Evolutionary conservation across 495 filamentous ascomycete genomes (phyloP), one percentile per base, ranked within the genome.

Genomic region (Chaetomium tenue): DNA sequence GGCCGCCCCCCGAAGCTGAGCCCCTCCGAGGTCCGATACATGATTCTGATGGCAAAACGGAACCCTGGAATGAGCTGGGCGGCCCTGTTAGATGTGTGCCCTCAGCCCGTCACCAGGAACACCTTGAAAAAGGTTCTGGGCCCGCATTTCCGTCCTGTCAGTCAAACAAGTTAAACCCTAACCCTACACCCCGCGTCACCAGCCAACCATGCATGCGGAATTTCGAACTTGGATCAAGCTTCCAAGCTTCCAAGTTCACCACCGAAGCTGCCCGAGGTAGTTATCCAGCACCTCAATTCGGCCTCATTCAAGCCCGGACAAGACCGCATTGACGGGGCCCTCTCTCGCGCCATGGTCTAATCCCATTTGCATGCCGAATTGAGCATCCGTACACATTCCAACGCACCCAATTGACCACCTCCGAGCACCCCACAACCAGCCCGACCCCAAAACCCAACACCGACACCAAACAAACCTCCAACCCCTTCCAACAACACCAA

Each of bases 241-340:
- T 16, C 13, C 40, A 44, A 44, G 16, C 40, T 59, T 60, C 18
- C 28, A 52, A 61, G 58, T 47, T 61, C 18, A 22, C 9, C 59
- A 26, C 9, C 13, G 12, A 53, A 52, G 5, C 33, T 20, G 1
- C 20, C 6, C 33, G 33, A 3, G 5, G n/a, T n/a, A n/a, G n/a
- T 1, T 28, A 12, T 6, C 15, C 8, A 18, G 20, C 20, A 33
- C 47, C 58, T 13, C 60, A 20, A 47, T 47, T 23, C 25, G 60
- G 50, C 23, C 23, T 28, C n/a, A 22, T 18, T 40, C 52, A 26
- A 51, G 2, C 12, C 30, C n/a, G 60, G 16, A 5, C 39, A 42
- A 30, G 39, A n/a, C 26, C 25, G 26, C 48, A 52, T 20, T 22
- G 48, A 53, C 18, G n/a, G 33, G 18, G 15, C 39, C 11, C 23